Percentiles rank a stretch among this genome's conserved stretches.
Conservation (phyloP, 805 yeast genomes). For the Ogataea methylovora region DNA sequence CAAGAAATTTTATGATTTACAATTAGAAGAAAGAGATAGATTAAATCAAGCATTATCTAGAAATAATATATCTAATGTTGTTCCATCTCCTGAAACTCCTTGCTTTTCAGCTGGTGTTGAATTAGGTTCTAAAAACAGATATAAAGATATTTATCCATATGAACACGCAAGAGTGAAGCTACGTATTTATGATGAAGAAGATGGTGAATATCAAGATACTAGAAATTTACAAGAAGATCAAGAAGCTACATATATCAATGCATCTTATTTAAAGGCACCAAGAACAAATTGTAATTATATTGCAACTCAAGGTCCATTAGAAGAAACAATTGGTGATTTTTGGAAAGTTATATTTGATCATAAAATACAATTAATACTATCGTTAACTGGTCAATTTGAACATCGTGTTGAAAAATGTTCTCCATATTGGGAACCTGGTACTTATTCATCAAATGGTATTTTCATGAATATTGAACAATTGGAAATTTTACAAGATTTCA, state of each 20-base stretch:
- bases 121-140: constrained; percentile 73
- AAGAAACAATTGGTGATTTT: constrained; percentile 70
- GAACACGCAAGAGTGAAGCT: constrained; percentile 78
- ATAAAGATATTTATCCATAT: constrained; percentile 82
- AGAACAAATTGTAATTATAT: constrained; percentile 44
- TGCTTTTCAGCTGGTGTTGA: constrained; percentile 71
- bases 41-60: constrained; percentile 38
- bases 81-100: constrained; percentile 26
- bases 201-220: constrained; percentile 4
- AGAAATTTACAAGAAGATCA: constrained; percentile 15
- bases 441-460: constrained; percentile 27
- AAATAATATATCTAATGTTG: constrained; percentile 10
- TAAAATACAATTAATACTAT: constrained; percentile 56
- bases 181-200: constrained; percentile 13
- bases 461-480: constrained; percentile 16
- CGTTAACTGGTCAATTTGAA: constrained; percentile 71
- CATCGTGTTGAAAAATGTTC: constrained; percentile 75
- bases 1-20: constrained; percentile 57
- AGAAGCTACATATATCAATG: constrained; percentile 68
- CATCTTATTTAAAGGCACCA: constrained; percentile 56
- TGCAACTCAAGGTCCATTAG: constrained; percentile 87
- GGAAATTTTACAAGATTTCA: constrained; percentile 18
- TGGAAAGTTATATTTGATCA: constrained; percentile 72
- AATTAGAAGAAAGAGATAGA: constrained; percentile 61
- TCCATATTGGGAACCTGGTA: constrained; percentile 70